Percentiles rank a stretch among this genome's conserved stretches.
phyloP scores from a whole-genome alignment of 306 rosid species.

The Malus domestica region ASM211411v1 NC_041805.1:20619001-20619500 shows the following conservation, averaged over 20 bases:
- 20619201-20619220: too few relatives aligned
- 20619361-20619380: conserved; percentile 59
- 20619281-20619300: conserved; percentile 89
- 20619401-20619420: conserved; percentile 61
- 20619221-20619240: not conserved
- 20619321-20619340: conserved; percentile 48
- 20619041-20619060: not conserved
- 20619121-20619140: not conserved
- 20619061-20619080: not conserved
- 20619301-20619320: conserved; percentile 76
- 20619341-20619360: conserved; percentile 32
- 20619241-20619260: not conserved
- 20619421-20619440: conserved; percentile 78
- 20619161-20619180: not conserved
- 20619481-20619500: not conserved
- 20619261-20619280: conserved; percentile 11
- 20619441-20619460: conserved; percentile 58
- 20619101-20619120: not conserved
- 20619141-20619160: not conserved
- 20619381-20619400: conserved; percentile 67
- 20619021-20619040: not conserved
- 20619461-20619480: not conserved
- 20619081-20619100: not conserved
- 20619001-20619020: not conserved
- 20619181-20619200: not conserved